A percentile compares a stretch with the other conserved stretches of the same genome.
phyloP scores from a whole-genome alignment of 2,329 filamentous ascomycete species.

The Paecilomyces sp. region DNA sequence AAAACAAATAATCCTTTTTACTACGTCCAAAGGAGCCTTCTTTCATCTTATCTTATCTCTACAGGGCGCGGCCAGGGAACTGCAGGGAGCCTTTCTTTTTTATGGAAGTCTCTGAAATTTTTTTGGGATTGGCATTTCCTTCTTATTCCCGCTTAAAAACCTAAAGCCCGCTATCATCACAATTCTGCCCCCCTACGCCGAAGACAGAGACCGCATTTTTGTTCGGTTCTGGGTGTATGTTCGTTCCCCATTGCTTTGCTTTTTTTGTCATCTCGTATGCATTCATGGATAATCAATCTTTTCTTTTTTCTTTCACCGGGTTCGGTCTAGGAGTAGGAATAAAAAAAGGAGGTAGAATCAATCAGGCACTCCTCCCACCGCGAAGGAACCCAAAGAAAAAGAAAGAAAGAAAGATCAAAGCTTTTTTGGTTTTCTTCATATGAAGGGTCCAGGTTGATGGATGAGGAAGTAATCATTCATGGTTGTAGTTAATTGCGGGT shows the following conservation, averaged over 20 bases:
- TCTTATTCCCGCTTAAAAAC: not conserved
- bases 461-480: conserved; percentile 12
- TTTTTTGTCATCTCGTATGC: not conserved
- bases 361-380: not conserved
- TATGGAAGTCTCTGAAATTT: not conserved
- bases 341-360: not conserved
- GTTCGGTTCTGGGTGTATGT: not conserved
- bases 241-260: not conserved
- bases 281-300: not conserved
- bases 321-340: not conserved
- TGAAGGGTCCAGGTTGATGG: not conserved
- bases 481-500: conserved; percentile 31
- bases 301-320: not conserved
- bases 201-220: not conserved
- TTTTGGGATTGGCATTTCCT: not conserved
- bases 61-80: not conserved
- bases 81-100: not conserved
- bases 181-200: not conserved
- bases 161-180: conserved; percentile 1
- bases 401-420: not conserved
- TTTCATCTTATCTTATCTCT: not conserved
- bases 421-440: not conserved
- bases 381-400: not conserved
- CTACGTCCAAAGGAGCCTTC: not conserved
- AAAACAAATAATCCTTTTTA: no score